Percentiles rank a stretch among this genome's conserved stretches.
Evolutionary conservation across 176 grass and related monocot species (phyloP).

Genomic region (Oryza longistaminata): DNA sequence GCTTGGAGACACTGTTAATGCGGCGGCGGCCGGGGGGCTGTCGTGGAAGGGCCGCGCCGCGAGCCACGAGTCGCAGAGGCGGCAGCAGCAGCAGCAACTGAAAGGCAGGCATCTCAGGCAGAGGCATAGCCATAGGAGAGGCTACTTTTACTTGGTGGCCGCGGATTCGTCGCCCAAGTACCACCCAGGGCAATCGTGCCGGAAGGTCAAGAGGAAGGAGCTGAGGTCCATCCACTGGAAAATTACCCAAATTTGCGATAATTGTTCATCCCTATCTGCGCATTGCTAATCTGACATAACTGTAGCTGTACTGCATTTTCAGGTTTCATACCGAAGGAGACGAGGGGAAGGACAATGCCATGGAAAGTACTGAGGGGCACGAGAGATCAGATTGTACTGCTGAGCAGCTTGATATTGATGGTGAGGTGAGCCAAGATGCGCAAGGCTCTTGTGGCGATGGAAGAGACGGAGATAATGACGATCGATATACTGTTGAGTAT

Average conservation of each 20-base stretch:
- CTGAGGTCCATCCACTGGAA: constrained; percentile 42
- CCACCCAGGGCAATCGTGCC: constrained; percentile 79
- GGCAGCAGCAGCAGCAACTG: constrained; percentile 20
- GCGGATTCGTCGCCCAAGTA: constrained; percentile 81
- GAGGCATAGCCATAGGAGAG: constrained; percentile 56
- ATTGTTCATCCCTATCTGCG: not conserved
- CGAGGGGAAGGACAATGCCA: constrained; percentile 12
- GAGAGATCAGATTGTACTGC: constrained; percentile 45
- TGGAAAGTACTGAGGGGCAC: constrained; percentile 29
- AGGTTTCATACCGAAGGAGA: constrained; percentile 50
- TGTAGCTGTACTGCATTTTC: not conserved
- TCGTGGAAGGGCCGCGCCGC: constrained; percentile 72
- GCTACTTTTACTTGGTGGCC: constrained; percentile 45
- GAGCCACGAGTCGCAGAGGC: constrained; percentile 50
- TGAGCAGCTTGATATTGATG: constrained; percentile 51
- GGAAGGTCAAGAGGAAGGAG: constrained; percentile 83
- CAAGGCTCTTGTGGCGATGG: constrained; percentile 30
- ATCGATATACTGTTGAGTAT: constrained; percentile 20
- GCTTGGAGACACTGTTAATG: constrained; percentile 18
- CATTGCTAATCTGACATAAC: constrained; percentile 11
- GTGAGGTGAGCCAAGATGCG: constrained; percentile 41
- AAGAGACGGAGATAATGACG: not conserved
- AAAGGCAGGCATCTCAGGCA: constrained; percentile 60
- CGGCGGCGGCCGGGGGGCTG: constrained; percentile 46
- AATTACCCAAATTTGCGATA: constrained; percentile 5